phyloP scores from a whole-genome alignment of 163 green algal genomes.

The Picocystis sp. region DNA sequence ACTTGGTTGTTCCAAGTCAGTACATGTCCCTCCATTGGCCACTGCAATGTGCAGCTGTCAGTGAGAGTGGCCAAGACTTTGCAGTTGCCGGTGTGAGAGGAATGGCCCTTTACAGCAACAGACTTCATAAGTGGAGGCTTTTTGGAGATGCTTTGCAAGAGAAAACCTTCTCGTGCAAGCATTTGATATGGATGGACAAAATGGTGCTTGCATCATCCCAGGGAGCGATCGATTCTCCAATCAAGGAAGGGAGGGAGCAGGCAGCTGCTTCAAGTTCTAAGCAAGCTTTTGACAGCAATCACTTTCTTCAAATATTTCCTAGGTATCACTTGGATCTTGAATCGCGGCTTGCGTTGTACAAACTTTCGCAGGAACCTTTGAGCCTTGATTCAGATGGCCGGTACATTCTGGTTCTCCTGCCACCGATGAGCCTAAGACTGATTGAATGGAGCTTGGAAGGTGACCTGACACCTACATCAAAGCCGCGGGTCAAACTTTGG shows the following conservation, averaged over 20 bases:
- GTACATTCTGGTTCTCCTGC: slow-evolving; percentile 46
- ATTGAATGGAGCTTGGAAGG: slow-evolving; percentile 32
- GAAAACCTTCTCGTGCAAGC: slow-evolving; percentile 6
- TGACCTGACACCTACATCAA: slow-evolving; percentile 15
- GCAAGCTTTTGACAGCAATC: no score
- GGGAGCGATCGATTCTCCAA: no score
- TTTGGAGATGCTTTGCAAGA: slow-evolving; percentile 77
- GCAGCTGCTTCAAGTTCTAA: no score
- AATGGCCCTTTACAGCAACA: slow-evolving; percentile 45
- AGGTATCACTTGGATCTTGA: slow-evolving; percentile 55
- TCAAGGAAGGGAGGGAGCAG: no score
- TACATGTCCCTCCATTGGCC: slow-evolving; percentile 61
- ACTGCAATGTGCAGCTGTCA: slow-evolving; percentile 37
- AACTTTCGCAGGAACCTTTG: slow-evolving; percentile 24
- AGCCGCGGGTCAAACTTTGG: slow-evolving; percentile 21
- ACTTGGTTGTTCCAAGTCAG: neutral
- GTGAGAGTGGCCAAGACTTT: slow-evolving; percentile 40
- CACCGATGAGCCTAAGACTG: slow-evolving; percentile 50
- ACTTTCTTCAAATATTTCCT: slow-evolving; percentile 12
- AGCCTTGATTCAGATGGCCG: slow-evolving; percentile 49
- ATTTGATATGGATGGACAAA: no score
- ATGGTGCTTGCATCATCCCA: no score
- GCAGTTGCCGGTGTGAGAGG: slow-evolving; percentile 51
- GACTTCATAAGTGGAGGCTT: slow-evolving; percentile 48
- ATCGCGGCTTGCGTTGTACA: slow-evolving; percentile 33